Base-by-base conservation (phyloP, 2,329 filamentous ascomycete species). In the Trichoderma arundinaceum region DNA sequence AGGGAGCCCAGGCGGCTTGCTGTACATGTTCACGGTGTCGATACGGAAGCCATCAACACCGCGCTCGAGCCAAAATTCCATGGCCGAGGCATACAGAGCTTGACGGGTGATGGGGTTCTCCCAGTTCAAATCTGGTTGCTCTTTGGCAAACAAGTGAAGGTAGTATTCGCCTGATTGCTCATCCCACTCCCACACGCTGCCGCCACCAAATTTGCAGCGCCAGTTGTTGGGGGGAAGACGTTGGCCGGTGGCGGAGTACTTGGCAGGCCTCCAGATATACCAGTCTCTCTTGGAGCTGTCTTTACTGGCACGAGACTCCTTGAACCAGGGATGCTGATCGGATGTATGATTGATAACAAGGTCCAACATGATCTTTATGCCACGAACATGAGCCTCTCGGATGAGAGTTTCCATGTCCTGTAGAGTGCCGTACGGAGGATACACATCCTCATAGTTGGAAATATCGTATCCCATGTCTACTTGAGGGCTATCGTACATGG, bases 91-190 rank as follows among this genome's bases (percentile, higher is more conserved):
- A 74, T 92, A 90, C 7, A 94, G 87, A 1, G 90, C 91, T 52
- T 85, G 79, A 15, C 91, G 84, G 0, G 90, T 86, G 9, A 84
- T 86, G 0, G 82, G 81, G 65, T 89, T 90, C 72, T 94, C 90
- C 91, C 91, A 95, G 77, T 95, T 95, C n/a, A 95, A 82, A 71
- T 95, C 92, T 0, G 92, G 92, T 74, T 94, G 92, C 69, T 91
- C 87, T 5, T 84, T 84, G 7, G 89, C 87, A 75, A 92, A 96
- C 10, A 95, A 82, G 68, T 90, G 88, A 0, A 94, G 84, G 72
- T 92, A 94, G 75, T 92, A 94, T 76, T 94, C 89, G 54, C 83
- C 81, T 0, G 90, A 92, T n/a, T 77, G 74, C 69, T 91, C 87
- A 71, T 93, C 90, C 80, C 86, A 94, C 66, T 88, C 80, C 90